These are phyloP conservation scores for Xylariaceae sp. DNA, from an alignment of 2,329 filamentous ascomycete species.

Conservation along the genomic window DNA sequence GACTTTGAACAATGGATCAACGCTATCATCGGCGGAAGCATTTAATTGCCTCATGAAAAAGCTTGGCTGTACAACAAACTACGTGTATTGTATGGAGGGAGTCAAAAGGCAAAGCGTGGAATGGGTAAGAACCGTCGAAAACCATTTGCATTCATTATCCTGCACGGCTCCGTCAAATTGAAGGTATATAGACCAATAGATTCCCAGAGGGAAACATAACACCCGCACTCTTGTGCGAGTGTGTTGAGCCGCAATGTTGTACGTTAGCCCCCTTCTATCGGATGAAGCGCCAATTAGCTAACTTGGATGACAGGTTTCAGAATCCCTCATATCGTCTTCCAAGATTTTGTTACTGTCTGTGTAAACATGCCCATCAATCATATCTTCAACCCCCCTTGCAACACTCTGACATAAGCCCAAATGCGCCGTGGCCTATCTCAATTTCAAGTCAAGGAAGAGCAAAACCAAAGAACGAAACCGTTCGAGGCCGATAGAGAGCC, in stretches of 20 bases:
- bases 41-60: not conserved
- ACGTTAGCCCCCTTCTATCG: not conserved
- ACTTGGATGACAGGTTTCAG: not conserved
- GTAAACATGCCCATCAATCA: not conserved
- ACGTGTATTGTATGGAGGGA: conserved; percentile 17
- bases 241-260: not conserved
- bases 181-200: conserved; percentile 6
- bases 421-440: conserved; percentile 29
- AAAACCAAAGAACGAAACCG: conserved; percentile 13
- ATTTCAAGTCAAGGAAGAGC: conserved; percentile 32
- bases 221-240: not conserved
- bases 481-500: conserved; percentile 13
- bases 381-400: conserved; percentile 22
- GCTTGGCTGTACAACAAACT: conserved; percentile 16
- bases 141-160: not conserved
- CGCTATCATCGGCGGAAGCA: not conserved
- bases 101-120: not conserved
- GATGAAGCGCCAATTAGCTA: not conserved
- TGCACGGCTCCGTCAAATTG: conserved; percentile 12
- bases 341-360: not conserved
- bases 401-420: conserved; percentile 31
- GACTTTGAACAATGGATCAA: conserved; percentile 4
- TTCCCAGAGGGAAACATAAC: not conserved
- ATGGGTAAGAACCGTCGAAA: not conserved
- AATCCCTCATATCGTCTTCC: not conserved